Evolutionary conservation across 2,329 filamentous ascomycete species (phyloP).

Genomic region (Pyrenophora seminiperda): DNA sequence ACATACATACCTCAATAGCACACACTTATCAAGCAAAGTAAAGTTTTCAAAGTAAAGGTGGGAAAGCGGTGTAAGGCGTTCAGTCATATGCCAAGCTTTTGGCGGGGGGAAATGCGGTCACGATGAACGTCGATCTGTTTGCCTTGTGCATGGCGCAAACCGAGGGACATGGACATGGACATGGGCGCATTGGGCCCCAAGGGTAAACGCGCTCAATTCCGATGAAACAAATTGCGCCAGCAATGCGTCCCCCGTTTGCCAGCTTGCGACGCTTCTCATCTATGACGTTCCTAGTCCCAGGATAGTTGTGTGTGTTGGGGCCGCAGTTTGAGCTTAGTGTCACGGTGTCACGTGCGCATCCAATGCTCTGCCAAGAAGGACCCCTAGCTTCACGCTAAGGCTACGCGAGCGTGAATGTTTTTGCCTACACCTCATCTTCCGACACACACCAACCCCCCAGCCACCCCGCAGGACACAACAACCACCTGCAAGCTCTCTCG

Average conservation of each 20-base stretch:
- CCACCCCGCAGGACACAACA: conserved; percentile 27
- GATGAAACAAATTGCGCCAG: neutral
- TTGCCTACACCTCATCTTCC: conserved; percentile 39
- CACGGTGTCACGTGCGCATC: conserved; percentile 33
- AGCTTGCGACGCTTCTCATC: conserved; percentile 4
- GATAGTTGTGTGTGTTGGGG: conserved; percentile 6
- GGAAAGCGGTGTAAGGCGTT: neutral
- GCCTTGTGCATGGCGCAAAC: no score
- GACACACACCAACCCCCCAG: conserved; percentile 32
- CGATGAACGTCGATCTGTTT: no score
- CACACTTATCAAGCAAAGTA: no score
- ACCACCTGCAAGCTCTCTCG: conserved; percentile 14
- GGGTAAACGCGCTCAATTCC: neutral
- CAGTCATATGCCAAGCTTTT: neutral
- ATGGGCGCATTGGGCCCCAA: neutral
- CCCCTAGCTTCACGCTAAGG: conserved; percentile 37
- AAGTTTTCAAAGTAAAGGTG: no score
- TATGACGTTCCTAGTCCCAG: conserved; percentile 18
- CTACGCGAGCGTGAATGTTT: conserved; percentile 50
- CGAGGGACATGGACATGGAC: neutral
- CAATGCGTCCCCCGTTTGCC: no score
- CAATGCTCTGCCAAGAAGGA: conserved; percentile 35
- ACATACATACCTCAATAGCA: no score
- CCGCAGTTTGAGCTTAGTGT: conserved; percentile 10
- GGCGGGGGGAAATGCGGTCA: neutral